Conservation (phyloP, 139 green algal species). For the Picochlorum sp. region DNA sequence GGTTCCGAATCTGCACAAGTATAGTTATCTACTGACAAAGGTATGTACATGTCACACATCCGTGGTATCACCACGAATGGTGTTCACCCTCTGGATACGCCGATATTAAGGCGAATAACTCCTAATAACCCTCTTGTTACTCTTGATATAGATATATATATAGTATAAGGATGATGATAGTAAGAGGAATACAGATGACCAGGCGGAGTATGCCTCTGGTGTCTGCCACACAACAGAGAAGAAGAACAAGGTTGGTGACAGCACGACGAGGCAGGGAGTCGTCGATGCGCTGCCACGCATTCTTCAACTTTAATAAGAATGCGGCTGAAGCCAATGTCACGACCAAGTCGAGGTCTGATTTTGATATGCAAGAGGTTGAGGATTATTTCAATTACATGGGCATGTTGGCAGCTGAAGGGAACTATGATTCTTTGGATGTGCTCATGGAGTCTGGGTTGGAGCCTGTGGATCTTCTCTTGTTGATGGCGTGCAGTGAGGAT, state of each 20-base stretch:
- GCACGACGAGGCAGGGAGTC: neutral
- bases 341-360: conserved; percentile 45
- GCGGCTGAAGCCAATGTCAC: neutral
- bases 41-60: no score
- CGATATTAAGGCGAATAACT: no score
- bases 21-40: no score
- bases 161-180: no score
- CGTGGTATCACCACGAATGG: no score
- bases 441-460: conserved; percentile 60
- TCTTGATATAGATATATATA: no score
- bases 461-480: conserved; percentile 82
- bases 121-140: no score
- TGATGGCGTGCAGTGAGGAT: conserved; percentile 77
- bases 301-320: conserved; percentile 10
- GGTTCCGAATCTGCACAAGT: no score
- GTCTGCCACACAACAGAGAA: neutral
- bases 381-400: conserved; percentile 99
- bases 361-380: conserved; percentile 68
- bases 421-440: conserved; percentile 76
- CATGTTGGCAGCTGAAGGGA: conserved; percentile 70
- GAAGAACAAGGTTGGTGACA: no score
- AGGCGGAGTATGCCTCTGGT: no score
- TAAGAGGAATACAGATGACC: no score
- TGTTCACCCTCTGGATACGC: no score
- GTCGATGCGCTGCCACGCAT: neutral